Evolutionary conservation across 2,329 filamentous ascomycete species (phyloP).

Genomic region (Alternaria infectoria): DNA sequence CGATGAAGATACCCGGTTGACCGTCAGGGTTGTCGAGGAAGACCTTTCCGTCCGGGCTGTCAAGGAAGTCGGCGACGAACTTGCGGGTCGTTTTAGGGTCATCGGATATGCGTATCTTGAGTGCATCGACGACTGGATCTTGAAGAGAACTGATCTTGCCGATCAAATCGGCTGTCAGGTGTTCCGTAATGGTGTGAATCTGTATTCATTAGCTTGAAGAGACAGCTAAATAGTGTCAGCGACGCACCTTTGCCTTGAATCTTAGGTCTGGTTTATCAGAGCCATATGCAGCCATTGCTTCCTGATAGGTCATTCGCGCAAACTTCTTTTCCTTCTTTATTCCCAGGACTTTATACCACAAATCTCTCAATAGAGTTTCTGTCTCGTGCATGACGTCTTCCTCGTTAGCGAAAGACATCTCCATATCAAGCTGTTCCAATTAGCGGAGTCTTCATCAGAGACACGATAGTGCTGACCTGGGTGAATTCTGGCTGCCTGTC

Average conservation of each 20-base stretch:
- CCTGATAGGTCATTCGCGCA: constrained; percentile 70
- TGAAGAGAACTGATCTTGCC: constrained; percentile 75
- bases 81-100: constrained; percentile 61
- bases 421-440: constrained; percentile 75
- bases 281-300: constrained; percentile 81
- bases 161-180: constrained; percentile 69
- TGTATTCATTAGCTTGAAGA: constrained; percentile 38
- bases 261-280: constrained; percentile 92
- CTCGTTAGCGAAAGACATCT: constrained; percentile 84
- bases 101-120: constrained; percentile 68
- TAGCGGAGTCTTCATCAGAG: not conserved
- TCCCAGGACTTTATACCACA: constrained; percentile 62
- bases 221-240: not conserved
- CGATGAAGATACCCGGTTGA: constrained; percentile 79
- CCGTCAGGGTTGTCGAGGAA: constrained; percentile 75
- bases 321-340: constrained; percentile 58
- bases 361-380: constrained; percentile 59
- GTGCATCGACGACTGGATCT: constrained; percentile 75
- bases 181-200: constrained; percentile 70
- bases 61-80: constrained; percentile 75
- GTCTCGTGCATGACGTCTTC: constrained; percentile 70
- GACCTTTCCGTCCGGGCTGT: constrained; percentile 62
- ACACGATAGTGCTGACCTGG: constrained; percentile 62
- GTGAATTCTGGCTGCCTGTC: constrained; percentile 98
- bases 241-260: constrained; percentile 66